These are phyloP conservation scores for Solanum phureja DNA, from an alignment of 257 asterid species.

Conservation along the genomic window DNA sequence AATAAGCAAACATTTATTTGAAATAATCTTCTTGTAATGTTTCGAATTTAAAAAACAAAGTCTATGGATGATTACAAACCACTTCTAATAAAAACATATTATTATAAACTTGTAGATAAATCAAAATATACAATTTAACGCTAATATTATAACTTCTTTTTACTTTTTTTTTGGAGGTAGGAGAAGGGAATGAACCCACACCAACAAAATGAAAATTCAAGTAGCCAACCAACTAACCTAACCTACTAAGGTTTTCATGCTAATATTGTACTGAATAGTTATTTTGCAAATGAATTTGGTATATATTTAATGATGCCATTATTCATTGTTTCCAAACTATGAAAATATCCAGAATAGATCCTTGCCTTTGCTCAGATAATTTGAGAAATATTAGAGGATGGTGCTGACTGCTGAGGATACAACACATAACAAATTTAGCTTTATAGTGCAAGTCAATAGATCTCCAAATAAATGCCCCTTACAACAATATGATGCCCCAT, in stretches of 20 bases:
- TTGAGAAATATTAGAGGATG: background rate
- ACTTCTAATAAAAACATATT: conserved; percentile 20
- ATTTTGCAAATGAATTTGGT: background rate
- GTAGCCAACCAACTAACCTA: too few species aligned
- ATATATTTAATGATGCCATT: background rate
- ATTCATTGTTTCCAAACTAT: background rate
- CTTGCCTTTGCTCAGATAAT: background rate
- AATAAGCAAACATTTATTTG: background rate
- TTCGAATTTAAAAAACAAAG: background rate
- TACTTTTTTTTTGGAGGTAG: background rate
- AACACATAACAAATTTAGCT: background rate
- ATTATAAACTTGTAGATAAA: background rate
- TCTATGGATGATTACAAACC: background rate
- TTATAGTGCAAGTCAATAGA: background rate
- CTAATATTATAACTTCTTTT: background rate
- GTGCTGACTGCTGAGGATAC: background rate
- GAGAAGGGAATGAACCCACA: background rate
- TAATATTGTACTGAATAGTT: too few species aligned
- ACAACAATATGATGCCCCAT: background rate
- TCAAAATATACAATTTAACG: background rate
- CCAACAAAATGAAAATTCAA: background rate
- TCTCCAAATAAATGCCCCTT: background rate
- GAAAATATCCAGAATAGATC: background rate
- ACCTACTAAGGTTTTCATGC: too few species aligned
- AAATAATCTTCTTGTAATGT: background rate